Percentiles rank a stretch among this genome's conserved stretches.
These are phyloP conservation scores for Taiozyma sp. DNA, from an alignment of 1,139 yeast genomes.

Conservation along the genomic window DNA sequence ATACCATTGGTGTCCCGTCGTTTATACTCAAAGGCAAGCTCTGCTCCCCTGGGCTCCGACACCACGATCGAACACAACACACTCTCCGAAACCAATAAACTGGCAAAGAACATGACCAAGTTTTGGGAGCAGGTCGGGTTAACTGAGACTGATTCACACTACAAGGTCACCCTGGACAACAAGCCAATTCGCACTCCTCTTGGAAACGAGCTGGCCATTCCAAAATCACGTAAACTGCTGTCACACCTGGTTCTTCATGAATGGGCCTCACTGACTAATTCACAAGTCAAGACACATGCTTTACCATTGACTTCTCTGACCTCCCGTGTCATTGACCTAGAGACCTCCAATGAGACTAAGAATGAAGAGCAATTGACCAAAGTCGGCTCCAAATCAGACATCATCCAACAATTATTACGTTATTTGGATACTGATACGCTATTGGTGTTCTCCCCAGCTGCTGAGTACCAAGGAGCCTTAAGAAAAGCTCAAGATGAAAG, in stretches of 20 bases:
- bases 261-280: conserved; percentile 74
- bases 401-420: conserved; percentile 57
- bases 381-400: conserved; percentile 52
- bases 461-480: conserved; percentile 80
- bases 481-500: conserved; percentile 71
- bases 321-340: conserved; percentile 78
- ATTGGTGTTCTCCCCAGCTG: conserved; percentile 74
- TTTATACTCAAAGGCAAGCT: not conserved
- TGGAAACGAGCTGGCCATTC: conserved; percentile 67
- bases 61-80: conserved; percentile 47
- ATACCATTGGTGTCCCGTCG: conserved; percentile 3
- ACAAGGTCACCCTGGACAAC: conserved; percentile 57
- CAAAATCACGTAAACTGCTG: conserved; percentile 51
- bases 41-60: conserved; percentile 29
- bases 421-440: conserved; percentile 94
- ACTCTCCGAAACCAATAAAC: conserved; percentile 61
- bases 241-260: conserved; percentile 82
- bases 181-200: conserved; percentile 82
- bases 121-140: conserved; percentile 84
- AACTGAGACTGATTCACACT: conserved; percentile 23
- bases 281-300: conserved; percentile 72
- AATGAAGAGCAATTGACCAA: conserved; percentile 50
- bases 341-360: conserved; percentile 24
- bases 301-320: conserved; percentile 86
- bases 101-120: conserved; percentile 64